Evolutionary conservation across 1,139 yeast genomes (phyloP), one percentile per base, ranked within the genome.

Genomic region (Insectozyma bohioensis): DNA sequence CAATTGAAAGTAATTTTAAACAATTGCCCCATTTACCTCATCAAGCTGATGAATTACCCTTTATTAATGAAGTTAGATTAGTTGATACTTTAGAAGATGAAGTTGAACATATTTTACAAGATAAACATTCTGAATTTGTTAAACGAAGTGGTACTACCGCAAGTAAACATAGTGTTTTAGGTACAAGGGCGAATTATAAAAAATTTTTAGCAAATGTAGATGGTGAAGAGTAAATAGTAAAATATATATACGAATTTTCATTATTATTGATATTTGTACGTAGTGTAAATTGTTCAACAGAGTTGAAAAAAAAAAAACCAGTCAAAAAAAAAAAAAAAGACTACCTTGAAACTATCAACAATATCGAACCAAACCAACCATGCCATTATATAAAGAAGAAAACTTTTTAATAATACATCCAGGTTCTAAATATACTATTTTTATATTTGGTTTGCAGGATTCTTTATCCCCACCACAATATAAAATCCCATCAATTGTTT

Each of bases 371-470:
- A 12, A 28, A 21, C 9, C 20, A 12, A 9, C 24, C 17, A 77
- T 78, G 80, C 81, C 82, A 13, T 69, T 74, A 43, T 78, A 73
- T 53, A 71, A 80, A 51, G 84, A 78, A 59, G 81, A 75, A 42
- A 72, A 71, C 54, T 70, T 75, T 46, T 60, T 71, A 61, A 75
- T 88, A 32, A 75, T 90, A 26, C 80, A 86, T 39, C 87, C 95
- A 1, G 95, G 96, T n/a, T 81, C 95, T 2, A 68, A 64, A 36
- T 62, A 72, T 35, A 86, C 97, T 1, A 63, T 82, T 35, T 85
- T 85, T 26, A 83, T 84, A 46, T 81, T 85, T 53, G 97, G 97
- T 2, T 64, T 90, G 26, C 81, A 78, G 34, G 97, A 90, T 43
- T 72, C 86, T 1, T 70, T 86, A 43, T 63, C 85, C 4, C 88